These are phyloP conservation scores for Neobulgaria alba DNA, from an alignment of 2,329 filamentous ascomycete species.

Conservation along the genomic window DNA sequence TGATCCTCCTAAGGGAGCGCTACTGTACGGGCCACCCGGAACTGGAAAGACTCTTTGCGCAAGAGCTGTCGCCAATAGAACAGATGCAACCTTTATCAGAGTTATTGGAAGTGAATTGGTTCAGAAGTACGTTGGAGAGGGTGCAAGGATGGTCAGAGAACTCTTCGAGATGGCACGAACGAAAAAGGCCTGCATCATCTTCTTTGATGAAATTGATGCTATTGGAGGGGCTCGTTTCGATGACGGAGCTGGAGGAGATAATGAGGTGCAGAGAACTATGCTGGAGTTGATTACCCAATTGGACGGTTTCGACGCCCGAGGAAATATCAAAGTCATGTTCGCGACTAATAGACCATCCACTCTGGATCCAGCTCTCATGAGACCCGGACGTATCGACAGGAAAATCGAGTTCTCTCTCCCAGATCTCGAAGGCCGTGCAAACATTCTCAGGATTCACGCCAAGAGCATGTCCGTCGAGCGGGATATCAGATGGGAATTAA, in stretches of 20 bases:
- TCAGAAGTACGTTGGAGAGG: constrained; percentile 98
- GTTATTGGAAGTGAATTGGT: constrained; percentile 97
- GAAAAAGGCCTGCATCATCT: constrained; percentile 99
- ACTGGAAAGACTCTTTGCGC: constrained; percentile 99
- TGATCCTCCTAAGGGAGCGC: constrained; percentile 92
- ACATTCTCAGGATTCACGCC: constrained; percentile 95
- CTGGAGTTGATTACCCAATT: constrained; percentile 94
- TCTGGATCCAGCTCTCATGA: constrained; percentile 92
- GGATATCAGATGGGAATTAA: constrained; percentile 98
- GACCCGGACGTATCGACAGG: constrained; percentile 92
- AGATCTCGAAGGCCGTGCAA: constrained; percentile 92
- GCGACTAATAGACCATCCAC: constrained; percentile 95
- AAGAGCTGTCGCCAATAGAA: constrained; percentile 93
- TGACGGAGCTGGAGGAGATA: constrained; percentile 92
- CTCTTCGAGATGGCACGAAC: constrained; percentile 99
- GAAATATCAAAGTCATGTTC: constrained; percentile 99
- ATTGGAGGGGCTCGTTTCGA: constrained; percentile 95
- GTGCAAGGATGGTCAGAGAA: constrained; percentile 96
- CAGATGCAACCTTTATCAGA: constrained; percentile 96
- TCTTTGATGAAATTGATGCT: constrained; percentile 97
- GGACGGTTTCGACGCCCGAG: constrained; percentile 90
- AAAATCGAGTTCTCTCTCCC: constrained; percentile 99
- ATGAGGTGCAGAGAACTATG: constrained; percentile 97
- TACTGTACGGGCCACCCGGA: constrained; percentile 92
- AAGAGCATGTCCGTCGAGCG: constrained; percentile 99